A percentile compares a stretch with the other conserved stretches of the same genome.
phyloP scores from a whole-genome alignment of 306 rosid species.

The Dalbergia oliveri region DNA sequence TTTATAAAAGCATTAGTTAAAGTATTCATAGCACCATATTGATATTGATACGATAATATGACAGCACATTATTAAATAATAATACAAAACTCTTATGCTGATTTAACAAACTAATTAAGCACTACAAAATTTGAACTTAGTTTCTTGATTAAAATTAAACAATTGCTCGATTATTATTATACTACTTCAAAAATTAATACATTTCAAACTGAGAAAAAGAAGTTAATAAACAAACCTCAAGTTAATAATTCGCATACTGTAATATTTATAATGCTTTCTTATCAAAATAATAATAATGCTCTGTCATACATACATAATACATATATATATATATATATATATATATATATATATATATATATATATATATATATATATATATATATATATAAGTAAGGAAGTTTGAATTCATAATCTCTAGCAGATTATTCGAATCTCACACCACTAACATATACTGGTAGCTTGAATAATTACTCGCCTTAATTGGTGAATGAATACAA shows the following conservation, averaged over 20 bases:
- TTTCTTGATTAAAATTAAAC: not conserved
- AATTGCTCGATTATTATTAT: not conserved
- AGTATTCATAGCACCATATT: too few relatives aligned
- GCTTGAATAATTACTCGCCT: constrained; percentile 16
- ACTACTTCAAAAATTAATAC: not conserved
- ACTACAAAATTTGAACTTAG: not conserved
- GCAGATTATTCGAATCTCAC: not conserved
- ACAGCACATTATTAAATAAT: too few relatives aligned
- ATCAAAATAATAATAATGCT: too few relatives aligned
- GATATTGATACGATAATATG: too few relatives aligned
- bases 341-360: too few relatives aligned
- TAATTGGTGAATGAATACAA: not conserved
- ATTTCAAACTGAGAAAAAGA: not conserved
- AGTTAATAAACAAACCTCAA: not conserved
- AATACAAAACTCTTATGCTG: not conserved
- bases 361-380: too few relatives aligned
- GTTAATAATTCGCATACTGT: not conserved
- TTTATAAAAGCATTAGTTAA: too few relatives aligned
- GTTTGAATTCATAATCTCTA: not conserved
- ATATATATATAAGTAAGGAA: too few relatives aligned
- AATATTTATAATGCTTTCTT: not conserved
- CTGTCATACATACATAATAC: too few relatives aligned
- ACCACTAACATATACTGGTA: not conserved
- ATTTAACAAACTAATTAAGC: too few relatives aligned
- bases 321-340: too few relatives aligned